Evolutionary conservation across 495 filamentous ascomycete genomes (phyloP).

Genomic region (Tuber indicum): DNA sequence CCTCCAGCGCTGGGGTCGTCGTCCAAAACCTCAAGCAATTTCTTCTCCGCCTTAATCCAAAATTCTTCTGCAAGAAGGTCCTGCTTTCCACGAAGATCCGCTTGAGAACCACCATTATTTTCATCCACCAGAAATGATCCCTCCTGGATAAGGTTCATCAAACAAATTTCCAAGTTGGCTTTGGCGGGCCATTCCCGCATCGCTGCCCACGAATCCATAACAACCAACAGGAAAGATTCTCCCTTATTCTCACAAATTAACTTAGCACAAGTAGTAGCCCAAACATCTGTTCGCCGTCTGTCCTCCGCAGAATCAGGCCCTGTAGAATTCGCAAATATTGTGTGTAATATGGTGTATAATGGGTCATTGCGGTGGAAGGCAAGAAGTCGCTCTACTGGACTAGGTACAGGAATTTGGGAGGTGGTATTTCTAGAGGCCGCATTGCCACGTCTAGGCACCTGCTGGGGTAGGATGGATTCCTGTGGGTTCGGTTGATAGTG

Average conservation of each 20-base stretch:
- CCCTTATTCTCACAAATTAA: constrained; percentile 57
- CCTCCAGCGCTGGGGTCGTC: constrained; percentile 65
- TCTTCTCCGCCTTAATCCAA: constrained; percentile 72
- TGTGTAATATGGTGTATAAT: constrained; percentile 76
- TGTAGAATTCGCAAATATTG: constrained; percentile 79
- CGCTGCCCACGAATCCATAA: constrained; percentile 76
- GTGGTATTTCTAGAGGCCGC: constrained; percentile 35
- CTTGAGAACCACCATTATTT: constrained; percentile 39
- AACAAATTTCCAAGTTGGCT: constrained; percentile 81
- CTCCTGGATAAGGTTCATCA: constrained; percentile 88
- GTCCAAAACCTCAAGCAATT: constrained; percentile 79
- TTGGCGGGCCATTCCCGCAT: constrained; percentile 85
- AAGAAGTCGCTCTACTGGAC: constrained; percentile 61
- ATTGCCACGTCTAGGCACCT: constrained; percentile 53
- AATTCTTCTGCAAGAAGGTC: constrained; percentile 81
- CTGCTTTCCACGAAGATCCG: constrained; percentile 46
- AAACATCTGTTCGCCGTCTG: constrained; percentile 65
- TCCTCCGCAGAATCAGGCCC: constrained; percentile 71
- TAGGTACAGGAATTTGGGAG: constrained; percentile 47
- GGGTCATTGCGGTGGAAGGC: constrained; percentile 85
- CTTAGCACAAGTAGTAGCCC: constrained; percentile 80
- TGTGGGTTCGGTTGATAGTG: constrained; percentile 69
- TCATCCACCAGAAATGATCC: constrained; percentile 82
- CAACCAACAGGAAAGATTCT: constrained; percentile 60
- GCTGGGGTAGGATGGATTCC: constrained; percentile 73